Evolutionary conservation across 2,329 filamentous ascomycete genomes (phyloP).

Genomic region (Scedosporium minutisporum): DNA sequence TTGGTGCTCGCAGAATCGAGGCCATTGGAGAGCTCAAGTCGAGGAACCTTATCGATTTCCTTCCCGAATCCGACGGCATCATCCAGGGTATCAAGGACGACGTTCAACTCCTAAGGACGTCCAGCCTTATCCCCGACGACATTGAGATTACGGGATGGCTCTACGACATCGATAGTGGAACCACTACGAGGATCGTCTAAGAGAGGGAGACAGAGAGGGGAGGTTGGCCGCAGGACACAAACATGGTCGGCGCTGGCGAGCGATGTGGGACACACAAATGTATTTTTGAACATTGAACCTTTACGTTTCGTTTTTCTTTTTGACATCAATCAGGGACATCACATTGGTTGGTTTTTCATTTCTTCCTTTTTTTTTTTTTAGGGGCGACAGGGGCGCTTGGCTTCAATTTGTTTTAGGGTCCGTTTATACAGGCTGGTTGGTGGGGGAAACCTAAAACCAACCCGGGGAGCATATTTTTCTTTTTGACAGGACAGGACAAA

Average conservation of each 20-base stretch:
- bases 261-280: too few relatives aligned
- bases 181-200: slow-evolving; percentile 14
- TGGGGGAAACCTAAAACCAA: too few relatives aligned
- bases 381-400: too few relatives aligned
- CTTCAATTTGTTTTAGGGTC: too few relatives aligned
- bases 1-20: slow-evolving; percentile 9
- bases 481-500: background rate
- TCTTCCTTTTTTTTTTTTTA: too few relatives aligned
- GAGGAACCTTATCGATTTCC: slow-evolving; percentile 34
- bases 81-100: slow-evolving; percentile 53
- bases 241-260: too few relatives aligned
- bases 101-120: slow-evolving; percentile 46
- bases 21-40: slow-evolving; percentile 14
- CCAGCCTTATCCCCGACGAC: slow-evolving; percentile 41
- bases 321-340: too few relatives aligned
- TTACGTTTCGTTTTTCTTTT: too few relatives aligned
- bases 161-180: slow-evolving; percentile 62
- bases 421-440: too few relatives aligned
- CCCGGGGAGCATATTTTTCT: too few relatives aligned
- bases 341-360: too few relatives aligned
- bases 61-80: slow-evolving; percentile 45
- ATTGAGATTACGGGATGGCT: slow-evolving; percentile 48
- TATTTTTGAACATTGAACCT: too few relatives aligned
- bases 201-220: background rate
- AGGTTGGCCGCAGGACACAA: background rate